phyloP scores from a whole-genome alignment of 2,329 filamentous ascomycete genomes.

The Colletotrichum tamarilloi region DNA sequence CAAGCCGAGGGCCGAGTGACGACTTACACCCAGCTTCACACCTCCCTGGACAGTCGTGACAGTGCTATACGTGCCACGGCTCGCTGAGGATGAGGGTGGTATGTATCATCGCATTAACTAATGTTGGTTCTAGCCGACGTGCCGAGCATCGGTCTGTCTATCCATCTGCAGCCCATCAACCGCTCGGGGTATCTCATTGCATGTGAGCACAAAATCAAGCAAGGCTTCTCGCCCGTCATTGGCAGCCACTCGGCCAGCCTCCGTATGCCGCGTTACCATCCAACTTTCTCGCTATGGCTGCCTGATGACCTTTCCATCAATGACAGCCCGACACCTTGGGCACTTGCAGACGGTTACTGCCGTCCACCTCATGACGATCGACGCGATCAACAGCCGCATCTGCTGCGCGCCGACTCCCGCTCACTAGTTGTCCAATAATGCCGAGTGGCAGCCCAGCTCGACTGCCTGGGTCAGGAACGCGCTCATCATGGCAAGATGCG shows the following conservation, averaged over 20 bases:
- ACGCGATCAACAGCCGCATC: constrained; percentile 30
- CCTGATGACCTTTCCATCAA: constrained; percentile 14
- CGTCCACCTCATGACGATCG: constrained; percentile 25
- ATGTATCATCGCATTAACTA: constrained; percentile 19
- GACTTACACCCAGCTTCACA: background rate
- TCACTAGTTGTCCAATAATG: constrained; percentile 18
- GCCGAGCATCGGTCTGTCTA: constrained; percentile 16
- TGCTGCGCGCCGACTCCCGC: constrained; percentile 11
- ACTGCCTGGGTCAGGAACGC: constrained; percentile 24
- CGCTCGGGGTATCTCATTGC: constrained; percentile 32
- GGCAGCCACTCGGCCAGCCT: constrained; percentile 7
- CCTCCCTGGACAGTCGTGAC: background rate
- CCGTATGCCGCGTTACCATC: constrained; percentile 15
- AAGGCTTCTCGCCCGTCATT: constrained; percentile 14
- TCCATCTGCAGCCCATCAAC: constrained; percentile 18
- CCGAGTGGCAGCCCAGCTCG: constrained; percentile 9
- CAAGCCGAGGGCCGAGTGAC: constrained; percentile 13
- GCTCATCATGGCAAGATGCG: constrained; percentile 1
- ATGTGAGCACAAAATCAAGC: constrained; percentile 29
- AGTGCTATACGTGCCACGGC: background rate
- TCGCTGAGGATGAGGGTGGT: background rate
- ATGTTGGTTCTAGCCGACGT: constrained; percentile 24
- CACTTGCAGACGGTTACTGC: constrained; percentile 27
- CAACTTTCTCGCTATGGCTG: background rate
- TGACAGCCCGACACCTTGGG: background rate